Percentiles rank a stretch among this genome's conserved stretches.
Evolutionary conservation across 768 basidiomycete species (phyloP).

Genomic region (Tulasnella sp.): DNA sequence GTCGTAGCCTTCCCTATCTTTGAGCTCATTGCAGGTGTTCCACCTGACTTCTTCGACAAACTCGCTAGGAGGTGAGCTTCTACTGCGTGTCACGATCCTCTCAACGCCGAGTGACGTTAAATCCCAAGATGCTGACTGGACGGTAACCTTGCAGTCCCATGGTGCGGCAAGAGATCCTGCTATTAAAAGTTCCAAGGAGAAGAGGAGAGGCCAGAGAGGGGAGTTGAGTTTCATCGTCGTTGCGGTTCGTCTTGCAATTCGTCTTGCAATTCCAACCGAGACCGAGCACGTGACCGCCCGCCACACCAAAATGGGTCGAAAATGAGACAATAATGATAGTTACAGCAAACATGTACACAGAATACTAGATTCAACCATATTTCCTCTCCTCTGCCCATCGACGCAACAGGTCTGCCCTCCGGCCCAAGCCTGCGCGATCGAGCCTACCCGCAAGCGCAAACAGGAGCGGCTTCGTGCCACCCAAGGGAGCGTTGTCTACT

Average conservation of each 20-base stretch:
- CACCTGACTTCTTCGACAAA: conserved; percentile 55
- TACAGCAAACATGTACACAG: neutral
- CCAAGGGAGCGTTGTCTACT: neutral
- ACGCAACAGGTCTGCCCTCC: neutral
- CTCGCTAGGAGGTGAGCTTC: conserved; percentile 55
- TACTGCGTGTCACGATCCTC: conserved; percentile 44
- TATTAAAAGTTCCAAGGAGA: neutral
- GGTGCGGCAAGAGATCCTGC: neutral
- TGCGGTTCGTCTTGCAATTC: neutral
- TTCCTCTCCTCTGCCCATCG: neutral
- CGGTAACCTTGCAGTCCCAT: conserved; percentile 16
- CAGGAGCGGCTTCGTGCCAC: neutral
- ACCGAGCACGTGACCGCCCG: neutral
- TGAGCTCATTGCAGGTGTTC: conserved; percentile 58
- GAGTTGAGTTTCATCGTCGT: neutral
- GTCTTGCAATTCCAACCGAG: neutral
- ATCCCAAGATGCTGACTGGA: conserved; percentile 33
- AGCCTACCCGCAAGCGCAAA: neutral
- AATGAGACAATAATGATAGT: neutral
- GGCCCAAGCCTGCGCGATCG: neutral
- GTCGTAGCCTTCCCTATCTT: conserved; percentile 38
- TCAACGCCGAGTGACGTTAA: conserved; percentile 48
- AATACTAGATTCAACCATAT: neutral
- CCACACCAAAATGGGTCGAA: neutral
- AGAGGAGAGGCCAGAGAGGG: neutral